Evolutionary conservation across 208 protist species (phyloP), one percentile per base, ranked within the genome.

Genomic region (Leishmania guyanensis): DNA sequence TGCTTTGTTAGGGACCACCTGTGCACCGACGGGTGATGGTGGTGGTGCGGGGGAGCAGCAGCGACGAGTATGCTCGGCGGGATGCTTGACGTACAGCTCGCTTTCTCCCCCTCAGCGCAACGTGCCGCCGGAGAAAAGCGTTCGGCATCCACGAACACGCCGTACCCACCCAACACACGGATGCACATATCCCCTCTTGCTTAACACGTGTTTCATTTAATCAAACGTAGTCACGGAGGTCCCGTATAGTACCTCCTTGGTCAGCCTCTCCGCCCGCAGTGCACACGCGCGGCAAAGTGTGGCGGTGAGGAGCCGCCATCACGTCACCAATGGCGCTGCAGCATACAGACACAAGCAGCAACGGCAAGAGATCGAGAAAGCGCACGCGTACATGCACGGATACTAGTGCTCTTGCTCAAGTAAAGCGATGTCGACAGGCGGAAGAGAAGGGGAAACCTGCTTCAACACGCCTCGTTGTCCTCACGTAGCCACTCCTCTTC

Each of bases 401-500:
- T 51, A 62, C 48, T 17, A 5, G 33, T 60, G 5, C 51, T 14
- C 17, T 29, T 12, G 5, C 51, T 5, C n/a, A 20, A 54, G 22
- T 10, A 10, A 26, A 54, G 29, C 29, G 29, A 29, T 33, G 62
- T 3, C 29, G 62, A 73, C 26, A 20, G 26, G 9, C 39, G 43
- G 46, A 29, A 12, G 46, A 39, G 39, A 39, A 3, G 51, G 5
- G 17, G 54, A 12, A 17, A 43, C 69, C 14, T n/a, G 9, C 17
- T 10, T 77, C 77, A 87, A 3, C 75, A 77, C 43, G 84, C 81
- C 78, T 93, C 89, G 74, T 96, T 96, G 77, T 96, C 94, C 80
- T 97, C 91, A 0, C 88, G 85, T 72, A 97, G 91, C 92, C 94
- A 97, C 51, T 84, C 85, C 79, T 97, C 94, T 85, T 97, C 94